Evolutionary conservation across 2,329 filamentous ascomycete genomes (phyloP).

Genomic region (Macrophomina tecta): DNA sequence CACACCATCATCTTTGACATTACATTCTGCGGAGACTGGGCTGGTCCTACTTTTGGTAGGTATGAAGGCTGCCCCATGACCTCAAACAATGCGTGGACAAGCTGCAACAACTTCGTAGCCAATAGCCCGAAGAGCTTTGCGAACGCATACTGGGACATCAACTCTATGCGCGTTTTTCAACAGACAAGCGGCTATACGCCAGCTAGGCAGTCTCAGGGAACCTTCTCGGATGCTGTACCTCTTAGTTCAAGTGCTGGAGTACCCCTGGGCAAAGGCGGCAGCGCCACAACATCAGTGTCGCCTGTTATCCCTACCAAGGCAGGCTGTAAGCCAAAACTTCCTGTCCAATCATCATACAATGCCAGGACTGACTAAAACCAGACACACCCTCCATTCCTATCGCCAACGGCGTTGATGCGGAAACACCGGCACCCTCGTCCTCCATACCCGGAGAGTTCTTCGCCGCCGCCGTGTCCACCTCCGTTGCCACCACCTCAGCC

Average conservation of each 20-base stretch:
- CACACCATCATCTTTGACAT: conserved; percentile 49
- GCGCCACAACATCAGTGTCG: not conserved
- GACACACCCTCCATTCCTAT: not conserved
- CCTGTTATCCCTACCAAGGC: not conserved
- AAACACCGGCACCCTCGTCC: not conserved
- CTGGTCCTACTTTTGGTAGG: conserved; percentile 67
- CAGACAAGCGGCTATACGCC: not conserved
- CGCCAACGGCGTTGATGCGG: not conserved
- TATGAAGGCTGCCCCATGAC: conserved; percentile 58
- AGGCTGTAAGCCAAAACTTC: not conserved
- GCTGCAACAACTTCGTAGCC: conserved; percentile 35
- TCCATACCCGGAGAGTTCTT: not conserved
- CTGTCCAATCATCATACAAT: not conserved
- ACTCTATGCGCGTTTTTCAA: conserved; percentile 49
- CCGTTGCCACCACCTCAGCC: not conserved
- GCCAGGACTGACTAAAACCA: not conserved
- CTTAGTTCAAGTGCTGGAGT: conserved; percentile 3
- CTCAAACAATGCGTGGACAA: conserved; percentile 32
- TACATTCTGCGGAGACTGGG: conserved; percentile 65
- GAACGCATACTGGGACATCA: conserved; percentile 49
- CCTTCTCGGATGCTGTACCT: not conserved
- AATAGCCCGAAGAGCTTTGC: conserved; percentile 33
- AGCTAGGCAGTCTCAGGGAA: not conserved
- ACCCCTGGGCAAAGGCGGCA: conserved; percentile 4
- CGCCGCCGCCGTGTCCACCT: not conserved